Percentiles rank a stretch among this genome's conserved stretches.
Evolutionary conservation across 163 green algal genomes (phyloP).

Genomic region (Trebouxia gelatinosa): DNA sequence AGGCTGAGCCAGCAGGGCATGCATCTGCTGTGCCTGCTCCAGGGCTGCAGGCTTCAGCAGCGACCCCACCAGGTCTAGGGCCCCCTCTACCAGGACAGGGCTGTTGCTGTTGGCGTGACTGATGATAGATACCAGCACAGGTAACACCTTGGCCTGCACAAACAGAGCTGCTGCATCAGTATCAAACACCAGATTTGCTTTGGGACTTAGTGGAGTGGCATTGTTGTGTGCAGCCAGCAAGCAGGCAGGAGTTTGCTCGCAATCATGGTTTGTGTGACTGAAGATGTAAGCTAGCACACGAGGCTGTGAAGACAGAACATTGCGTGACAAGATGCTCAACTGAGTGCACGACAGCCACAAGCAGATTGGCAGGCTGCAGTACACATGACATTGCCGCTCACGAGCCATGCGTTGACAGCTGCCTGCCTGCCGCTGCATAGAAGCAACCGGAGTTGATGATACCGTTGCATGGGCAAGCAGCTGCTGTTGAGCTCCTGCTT

Average conservation of each 20-base stretch:
- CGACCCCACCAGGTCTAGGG: slow-evolving; percentile 67
- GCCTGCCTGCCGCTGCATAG: too few species aligned
- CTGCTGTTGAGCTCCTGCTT: too few species aligned
- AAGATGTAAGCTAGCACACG: neutral
- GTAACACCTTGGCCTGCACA: slow-evolving; percentile 47
- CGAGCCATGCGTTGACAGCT: too few species aligned
- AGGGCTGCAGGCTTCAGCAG: slow-evolving; percentile 49
- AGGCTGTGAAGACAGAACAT: neutral
- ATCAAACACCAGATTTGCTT: neutral
- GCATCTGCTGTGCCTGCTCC: slow-evolving; percentile 49
- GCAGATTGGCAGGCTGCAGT: too few species aligned
- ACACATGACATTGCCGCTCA: too few species aligned
- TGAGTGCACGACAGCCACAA: too few species aligned
- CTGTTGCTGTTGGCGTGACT: slow-evolving; percentile 40
- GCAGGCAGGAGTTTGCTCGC: neutral
- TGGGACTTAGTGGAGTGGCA: neutral
- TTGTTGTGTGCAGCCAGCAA: neutral
- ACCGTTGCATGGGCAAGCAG: too few species aligned
- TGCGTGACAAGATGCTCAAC: too few species aligned
- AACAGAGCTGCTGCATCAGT: slow-evolving; percentile 22
- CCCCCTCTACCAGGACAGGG: slow-evolving; percentile 62
- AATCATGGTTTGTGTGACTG: neutral
- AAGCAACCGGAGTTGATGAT: too few species aligned
- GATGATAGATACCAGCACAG: slow-evolving; percentile 46
- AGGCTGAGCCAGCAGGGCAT: slow-evolving; percentile 32